A percentile compares a stretch with the other conserved stretches of the same genome.
Evolutionary conservation across 768 basidiomycete genomes (phyloP).

Genomic region (Suillus variegatus): DNA sequence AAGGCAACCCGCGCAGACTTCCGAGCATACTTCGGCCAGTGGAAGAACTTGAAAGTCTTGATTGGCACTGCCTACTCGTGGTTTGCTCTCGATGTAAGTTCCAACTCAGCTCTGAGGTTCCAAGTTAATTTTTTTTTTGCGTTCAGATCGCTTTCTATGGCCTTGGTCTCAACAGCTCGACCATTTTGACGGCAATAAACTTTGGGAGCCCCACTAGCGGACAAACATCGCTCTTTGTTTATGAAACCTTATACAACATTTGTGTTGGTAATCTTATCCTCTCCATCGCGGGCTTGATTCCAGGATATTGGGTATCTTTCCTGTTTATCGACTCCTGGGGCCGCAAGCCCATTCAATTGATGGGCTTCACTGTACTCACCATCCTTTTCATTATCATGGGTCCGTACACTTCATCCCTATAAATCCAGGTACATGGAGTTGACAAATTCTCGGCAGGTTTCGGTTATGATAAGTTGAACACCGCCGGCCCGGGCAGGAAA

Average conservation of each 20-base stretch:
- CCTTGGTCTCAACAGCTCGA: constrained; percentile 79
- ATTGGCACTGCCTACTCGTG: constrained; percentile 83
- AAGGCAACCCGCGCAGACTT: constrained; percentile 75
- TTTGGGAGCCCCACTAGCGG: constrained; percentile 43
- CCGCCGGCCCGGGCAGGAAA: constrained; percentile 40
- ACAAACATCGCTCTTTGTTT: constrained; percentile 43
- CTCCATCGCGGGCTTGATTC: constrained; percentile 76
- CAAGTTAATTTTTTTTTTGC: background rate
- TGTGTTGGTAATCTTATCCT: constrained; percentile 78
- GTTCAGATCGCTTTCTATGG: constrained; percentile 84
- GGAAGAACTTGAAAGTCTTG: constrained; percentile 79
- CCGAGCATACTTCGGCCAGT: constrained; percentile 60
- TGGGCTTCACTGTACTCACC: constrained; percentile 74
- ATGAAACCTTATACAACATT: constrained; percentile 61
- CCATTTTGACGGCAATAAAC: constrained; percentile 74
- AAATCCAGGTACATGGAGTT: background rate
- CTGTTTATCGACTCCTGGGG: constrained; percentile 78
- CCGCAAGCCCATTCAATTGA: constrained; percentile 78
- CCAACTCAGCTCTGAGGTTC: background rate
- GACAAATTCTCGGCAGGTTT: constrained; percentile 48
- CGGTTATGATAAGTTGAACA: constrained; percentile 58
- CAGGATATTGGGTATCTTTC: constrained; percentile 65
- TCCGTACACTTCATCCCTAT: constrained; percentile 31
- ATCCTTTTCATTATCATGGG: constrained; percentile 70
- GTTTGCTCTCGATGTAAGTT: constrained; percentile 82